Evolutionary conservation across 208 protist genomes (phyloP).

Genomic region (Leishmania mexicana): DNA sequence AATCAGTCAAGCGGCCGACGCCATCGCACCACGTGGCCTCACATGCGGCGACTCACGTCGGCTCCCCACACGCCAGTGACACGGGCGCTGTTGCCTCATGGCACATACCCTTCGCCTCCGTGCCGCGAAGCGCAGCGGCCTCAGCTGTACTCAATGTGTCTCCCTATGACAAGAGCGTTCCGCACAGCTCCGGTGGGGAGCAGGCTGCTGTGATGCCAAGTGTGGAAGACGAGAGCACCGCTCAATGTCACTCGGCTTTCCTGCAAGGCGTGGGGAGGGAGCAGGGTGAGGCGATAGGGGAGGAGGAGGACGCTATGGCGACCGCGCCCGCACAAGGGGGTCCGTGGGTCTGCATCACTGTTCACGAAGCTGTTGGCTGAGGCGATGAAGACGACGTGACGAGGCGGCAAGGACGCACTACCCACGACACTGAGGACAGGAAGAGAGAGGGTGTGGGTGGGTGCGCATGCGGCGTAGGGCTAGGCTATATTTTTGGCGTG

Average conservation of each 20-base stretch:
- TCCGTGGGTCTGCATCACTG: conserved; percentile 9
- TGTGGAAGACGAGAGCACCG: too few species aligned
- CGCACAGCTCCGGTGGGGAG: background rate
- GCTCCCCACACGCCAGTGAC: background rate
- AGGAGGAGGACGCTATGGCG: background rate
- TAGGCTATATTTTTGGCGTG: background rate
- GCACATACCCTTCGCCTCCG: conserved; percentile 6
- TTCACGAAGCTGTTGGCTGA: background rate
- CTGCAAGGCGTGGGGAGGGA: background rate
- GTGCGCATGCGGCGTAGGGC: too few species aligned
- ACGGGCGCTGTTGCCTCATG: background rate
- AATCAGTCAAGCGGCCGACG: background rate
- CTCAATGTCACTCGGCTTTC: background rate
- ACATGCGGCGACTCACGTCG: background rate
- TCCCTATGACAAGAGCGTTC: background rate
- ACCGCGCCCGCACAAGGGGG: background rate
- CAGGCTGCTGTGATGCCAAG: background rate
- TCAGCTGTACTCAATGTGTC: background rate
- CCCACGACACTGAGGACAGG: background rate
- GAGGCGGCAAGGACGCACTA: background rate
- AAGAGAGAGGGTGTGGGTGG: too few species aligned
- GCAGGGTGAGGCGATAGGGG: background rate
- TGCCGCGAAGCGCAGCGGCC: background rate
- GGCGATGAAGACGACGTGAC: background rate
- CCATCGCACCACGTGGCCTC: background rate